Evolutionary conservation across 208 protist genomes (phyloP).

Genomic region (Acanthamoeba culbertsoni): DNA sequence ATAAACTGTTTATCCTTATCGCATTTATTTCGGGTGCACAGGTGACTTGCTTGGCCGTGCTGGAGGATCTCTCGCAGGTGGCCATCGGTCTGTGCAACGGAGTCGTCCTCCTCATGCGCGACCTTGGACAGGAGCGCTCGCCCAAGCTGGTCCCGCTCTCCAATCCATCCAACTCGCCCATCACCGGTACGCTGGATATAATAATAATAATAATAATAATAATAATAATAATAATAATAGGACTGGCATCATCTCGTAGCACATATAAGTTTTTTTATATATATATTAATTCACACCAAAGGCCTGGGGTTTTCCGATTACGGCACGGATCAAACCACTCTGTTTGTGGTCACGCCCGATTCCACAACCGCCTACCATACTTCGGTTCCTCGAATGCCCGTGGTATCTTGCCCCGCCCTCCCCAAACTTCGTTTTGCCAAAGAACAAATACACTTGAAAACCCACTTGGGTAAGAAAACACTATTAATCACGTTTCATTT

Average conservation of each 20-base stretch:
- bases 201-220: background rate
- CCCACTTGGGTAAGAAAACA: background rate
- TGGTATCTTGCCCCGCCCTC: background rate
- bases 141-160: slow-evolving; percentile 8
- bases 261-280: background rate
- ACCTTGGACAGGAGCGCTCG: background rate
- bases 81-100: slow-evolving; percentile 88
- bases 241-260: background rate
- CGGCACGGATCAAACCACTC: slow-evolving; percentile 9
- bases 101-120: slow-evolving; percentile 82
- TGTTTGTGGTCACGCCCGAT: slow-evolving; percentile 63
- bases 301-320: slow-evolving; percentile 13
- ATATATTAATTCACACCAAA: slow-evolving; percentile 18
- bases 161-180: slow-evolving; percentile 14
- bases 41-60: slow-evolving; percentile 87
- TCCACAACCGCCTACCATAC: background rate
- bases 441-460: background rate
- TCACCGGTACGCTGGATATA: slow-evolving; percentile 60
- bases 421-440: background rate
- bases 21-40: slow-evolving; percentile 65
- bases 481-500: background rate
- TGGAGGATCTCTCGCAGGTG: slow-evolving; percentile 86
- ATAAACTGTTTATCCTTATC: too few relatives aligned
- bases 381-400: background rate
- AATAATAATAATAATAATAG: background rate